Evolutionary conservation across 768 basidiomycete species (phyloP), one percentile per base, ranked within the genome.

Genomic region (Amanita rubescens): DNA sequence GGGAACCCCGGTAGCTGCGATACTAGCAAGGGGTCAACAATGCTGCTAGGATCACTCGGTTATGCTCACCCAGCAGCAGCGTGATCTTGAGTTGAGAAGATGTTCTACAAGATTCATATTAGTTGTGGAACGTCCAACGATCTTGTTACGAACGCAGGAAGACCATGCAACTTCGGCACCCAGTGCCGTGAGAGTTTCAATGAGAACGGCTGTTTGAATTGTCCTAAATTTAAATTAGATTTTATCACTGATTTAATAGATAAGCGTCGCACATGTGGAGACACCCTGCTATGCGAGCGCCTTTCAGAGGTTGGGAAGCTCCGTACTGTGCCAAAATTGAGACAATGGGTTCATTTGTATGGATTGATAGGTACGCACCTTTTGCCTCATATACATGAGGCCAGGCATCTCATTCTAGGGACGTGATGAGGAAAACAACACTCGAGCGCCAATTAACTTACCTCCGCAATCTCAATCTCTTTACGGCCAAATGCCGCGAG

Each of bases 401-500:
- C 93, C 91, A 49, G 92, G 91, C 90, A 92, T 94, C 72, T 93
- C 90, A 79, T 87, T 82, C 89, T 92, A 54, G 24, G 43, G 47
- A 12, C 1, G 33, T 22, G 22, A 39, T 50, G 12, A 50, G 25
- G 35, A 17, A 30, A 37, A 27, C 14, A 27, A 44, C n/a, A 57
- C 39, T 39, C 15, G 12, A 10, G 15, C 53, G 56, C 53, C 34
- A 38, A 42, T 49, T 59, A 38, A 35, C 51, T 68, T 70, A 95
- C 94, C 86, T 99, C 95, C 58, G 95, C 95, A 71, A 99, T 90
- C 76, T 95, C 87, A 64, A 99, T 91, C 78, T 99, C 95, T 78
- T 99, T 99, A 78, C 95, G 93, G 72, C 95, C 93, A 74, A 97
- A 99, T 56, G 95, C 95, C 67, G 96, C 96, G 67, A 99, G 90